Base-by-base conservation (phyloP, 768 basidiomycete species). In the Gelatoporia subvermispora region DNA sequence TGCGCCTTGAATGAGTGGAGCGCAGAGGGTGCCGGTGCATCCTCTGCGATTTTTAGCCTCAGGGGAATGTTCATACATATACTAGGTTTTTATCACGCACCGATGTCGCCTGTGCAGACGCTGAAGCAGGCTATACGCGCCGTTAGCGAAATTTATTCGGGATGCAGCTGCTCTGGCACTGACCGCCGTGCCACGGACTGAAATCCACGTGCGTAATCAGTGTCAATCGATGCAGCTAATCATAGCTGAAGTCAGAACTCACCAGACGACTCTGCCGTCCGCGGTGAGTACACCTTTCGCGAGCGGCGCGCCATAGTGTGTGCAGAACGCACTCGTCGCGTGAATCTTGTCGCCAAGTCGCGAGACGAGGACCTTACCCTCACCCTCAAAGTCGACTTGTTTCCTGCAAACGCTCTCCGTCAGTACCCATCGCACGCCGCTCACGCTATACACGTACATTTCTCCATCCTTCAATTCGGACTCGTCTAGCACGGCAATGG, bases 121-220 rank as follows among this genome's bases (percentile, higher is more conserved):
- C 87, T 88, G 74, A 93, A 95, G 67, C 92, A 93, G 25, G 91
- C 91, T 88, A 55, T 21, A 46, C 45, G 39, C 18, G 11, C 31
- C 17, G 17, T 35, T 13, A 57, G 35, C 35, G 36, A 25, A 15
- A 31, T 35, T 23, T 13, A 37, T 36, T 16, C 31, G 28, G 13
- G 8, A 11, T 10, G 28, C 13, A 31, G 15, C 39, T 37, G 41
- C 28, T 34, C 24, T 47, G 43, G 31, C 15, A 58, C 67, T 41
- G 59, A 86, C 87, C 88, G 74, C 89, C 90, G 60, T 92, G 90
- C 91, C 89, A 93, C 10, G 88, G 88, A 58, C 86, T 88, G 49
- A n/a, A n/a, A n/a, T n/a, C n/a, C n/a, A n/a, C n/a, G n/a, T n/a
- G n/a, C n/a, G n/a, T n/a, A n/a, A n/a, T n/a, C n/a, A n/a, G n/a